Conservation (phyloP, 83 land plant genomes). For the Picea engelmannii region DNA sequence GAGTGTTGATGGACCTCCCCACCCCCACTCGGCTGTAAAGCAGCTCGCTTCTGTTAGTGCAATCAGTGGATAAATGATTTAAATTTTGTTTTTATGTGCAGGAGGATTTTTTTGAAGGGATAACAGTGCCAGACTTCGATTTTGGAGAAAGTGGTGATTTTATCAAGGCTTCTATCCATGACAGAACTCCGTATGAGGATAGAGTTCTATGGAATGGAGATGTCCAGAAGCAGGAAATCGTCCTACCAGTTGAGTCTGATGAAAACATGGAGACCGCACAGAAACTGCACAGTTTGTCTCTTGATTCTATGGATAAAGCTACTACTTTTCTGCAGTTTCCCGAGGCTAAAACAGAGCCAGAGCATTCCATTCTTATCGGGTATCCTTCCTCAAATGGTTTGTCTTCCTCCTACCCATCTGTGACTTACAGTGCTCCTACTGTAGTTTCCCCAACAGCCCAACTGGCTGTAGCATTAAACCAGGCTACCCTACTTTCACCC, state of each 20-base stretch:
- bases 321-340: not conserved
- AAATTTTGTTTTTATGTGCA: not conserved
- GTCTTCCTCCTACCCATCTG: slow-evolving; percentile 2
- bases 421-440: slow-evolving; percentile 3
- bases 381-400: slow-evolving; percentile 10
- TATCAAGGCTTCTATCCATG: slow-evolving; percentile 6
- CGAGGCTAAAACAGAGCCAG: slow-evolving; percentile 12
- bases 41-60: too few species aligned
- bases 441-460: slow-evolving; percentile 11
- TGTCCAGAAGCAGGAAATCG: not conserved
- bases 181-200: slow-evolving; percentile 1
- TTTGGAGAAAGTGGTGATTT: slow-evolving; percentile 6
- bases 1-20: too few species aligned
- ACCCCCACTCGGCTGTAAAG: too few species aligned
- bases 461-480: not conserved
- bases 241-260: slow-evolving; percentile 6
- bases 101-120: slow-evolving; percentile 13
- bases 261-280: slow-evolving; percentile 5
- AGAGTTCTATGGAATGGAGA: slow-evolving; percentile 6
- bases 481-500: not conserved
- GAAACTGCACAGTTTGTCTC: slow-evolving; percentile 11
- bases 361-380: slow-evolving; percentile 5
- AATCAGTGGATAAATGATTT: not conserved
- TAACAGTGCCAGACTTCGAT: not conserved
- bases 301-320: not conserved